A percentile compares a stretch with the other conserved stretches of the same genome.
phyloP scores from a whole-genome alignment of 129 eudicot species.

The Escallonia rubra region DNA sequence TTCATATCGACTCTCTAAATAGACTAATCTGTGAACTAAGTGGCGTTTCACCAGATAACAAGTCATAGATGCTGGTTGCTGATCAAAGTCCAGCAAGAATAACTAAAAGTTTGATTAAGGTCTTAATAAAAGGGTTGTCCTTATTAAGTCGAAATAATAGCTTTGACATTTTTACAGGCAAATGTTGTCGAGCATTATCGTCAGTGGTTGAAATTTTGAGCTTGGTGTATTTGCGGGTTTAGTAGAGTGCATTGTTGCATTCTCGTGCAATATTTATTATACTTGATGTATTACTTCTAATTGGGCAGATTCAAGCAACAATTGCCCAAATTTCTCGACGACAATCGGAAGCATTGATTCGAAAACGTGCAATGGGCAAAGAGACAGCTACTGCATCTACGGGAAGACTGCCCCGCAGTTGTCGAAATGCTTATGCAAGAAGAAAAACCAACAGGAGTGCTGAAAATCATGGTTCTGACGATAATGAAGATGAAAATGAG shows the following conservation, averaged over 20 bases:
- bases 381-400: conserved; percentile 11
- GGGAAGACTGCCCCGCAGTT: conserved; percentile 6
- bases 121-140: too few relatives aligned
- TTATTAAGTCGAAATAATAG: too few relatives aligned
- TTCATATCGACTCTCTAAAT: too few relatives aligned
- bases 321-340: conserved; percentile 26
- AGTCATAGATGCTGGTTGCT: too few relatives aligned
- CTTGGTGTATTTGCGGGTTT: too few relatives aligned
- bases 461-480: conserved; percentile 2
- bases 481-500: conserved; percentile 7
- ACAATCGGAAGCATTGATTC: conserved; percentile 32
- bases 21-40: too few relatives aligned
- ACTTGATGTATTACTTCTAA: background rate
- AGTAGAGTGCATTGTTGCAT: background rate
- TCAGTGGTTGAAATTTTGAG: too few relatives aligned
- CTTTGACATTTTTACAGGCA: too few relatives aligned
- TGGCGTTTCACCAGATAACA: too few relatives aligned
- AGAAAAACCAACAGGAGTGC: conserved; percentile 4
- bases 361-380: conserved; percentile 17
- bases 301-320: conserved; percentile 35
- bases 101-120: too few relatives aligned
- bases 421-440: conserved; percentile 10
- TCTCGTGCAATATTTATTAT: background rate
- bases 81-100: too few relatives aligned
- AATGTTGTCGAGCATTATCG: too few relatives aligned